These are phyloP conservation scores for Serendipita sp. DNA, from an alignment of 768 basidiomycete species.

Conservation along the genomic window DNA sequence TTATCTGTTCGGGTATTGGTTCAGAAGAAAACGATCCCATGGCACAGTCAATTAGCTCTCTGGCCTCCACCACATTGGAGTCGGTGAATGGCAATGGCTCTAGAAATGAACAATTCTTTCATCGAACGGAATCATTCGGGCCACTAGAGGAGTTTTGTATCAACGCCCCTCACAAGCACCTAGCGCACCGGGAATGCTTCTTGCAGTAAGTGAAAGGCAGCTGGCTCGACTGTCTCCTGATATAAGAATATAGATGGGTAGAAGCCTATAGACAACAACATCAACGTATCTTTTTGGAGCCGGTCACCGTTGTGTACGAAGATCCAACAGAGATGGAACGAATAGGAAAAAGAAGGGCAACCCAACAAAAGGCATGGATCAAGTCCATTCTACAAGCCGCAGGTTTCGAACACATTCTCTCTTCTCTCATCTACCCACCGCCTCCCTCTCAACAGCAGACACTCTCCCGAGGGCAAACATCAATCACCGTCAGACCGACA, in stretches of 20 bases:
- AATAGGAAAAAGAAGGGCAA: neutral
- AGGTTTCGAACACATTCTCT: conserved; percentile 8
- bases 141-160: conserved; percentile 17
- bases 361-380: conserved; percentile 8
- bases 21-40: conserved; percentile 11
- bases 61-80: too few relatives aligned
- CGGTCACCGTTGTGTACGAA: conserved; percentile 6
- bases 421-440: neutral
- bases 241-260: conserved; percentile 11
- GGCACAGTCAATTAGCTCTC: conserved; percentile 10
- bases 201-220: neutral
- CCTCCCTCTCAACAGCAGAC: neutral
- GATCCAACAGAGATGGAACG: neutral
- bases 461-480: neutral
- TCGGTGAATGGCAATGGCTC: conserved; percentile 8
- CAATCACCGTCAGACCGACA: too few relatives aligned
- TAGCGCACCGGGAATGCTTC: conserved; percentile 16
- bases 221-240: neutral
- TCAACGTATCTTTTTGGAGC: conserved; percentile 4
- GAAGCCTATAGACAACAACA: conserved; percentile 14
- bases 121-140: conserved; percentile 7
- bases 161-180: conserved; percentile 16
- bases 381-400: conserved; percentile 11
- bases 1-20: conserved; percentile 16
- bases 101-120: neutral